phyloP scores from a whole-genome alignment of 192 early-diverging fungal genomes.

The Lobosporangium transversale region DNA sequence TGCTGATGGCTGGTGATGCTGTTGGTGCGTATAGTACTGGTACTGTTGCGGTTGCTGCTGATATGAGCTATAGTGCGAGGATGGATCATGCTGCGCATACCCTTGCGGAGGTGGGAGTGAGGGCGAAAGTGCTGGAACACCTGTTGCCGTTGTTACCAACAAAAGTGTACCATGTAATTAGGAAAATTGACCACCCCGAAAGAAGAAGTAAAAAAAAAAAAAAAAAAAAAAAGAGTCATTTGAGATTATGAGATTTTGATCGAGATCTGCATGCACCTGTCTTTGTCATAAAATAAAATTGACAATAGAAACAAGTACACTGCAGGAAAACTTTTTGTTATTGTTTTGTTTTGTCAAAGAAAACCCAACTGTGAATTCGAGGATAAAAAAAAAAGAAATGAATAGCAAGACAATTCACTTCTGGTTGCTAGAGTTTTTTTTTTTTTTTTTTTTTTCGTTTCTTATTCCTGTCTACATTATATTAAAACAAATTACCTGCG shows the following conservation, averaged over 20 bases:
- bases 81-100: constrained; percentile 35
- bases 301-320: too few relatives aligned
- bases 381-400: too few relatives aligned
- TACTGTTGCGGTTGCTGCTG: constrained; percentile 29
- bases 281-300: too few relatives aligned
- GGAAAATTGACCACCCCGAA: background rate
- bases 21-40: constrained; percentile 19
- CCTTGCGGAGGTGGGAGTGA: constrained; percentile 26
- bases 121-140: constrained; percentile 12
- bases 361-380: too few relatives aligned
- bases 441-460: constrained; percentile 4
- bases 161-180: too few relatives aligned
- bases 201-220: background rate
- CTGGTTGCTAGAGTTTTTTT: background rate
- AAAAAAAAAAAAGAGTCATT: constrained; percentile 1
- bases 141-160: too few relatives aligned
- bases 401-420: background rate
- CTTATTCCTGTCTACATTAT: too few relatives aligned
- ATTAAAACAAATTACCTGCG: background rate
- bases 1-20: constrained; percentile 12
- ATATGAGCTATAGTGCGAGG: constrained; percentile 24
- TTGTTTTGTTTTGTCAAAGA: too few relatives aligned
- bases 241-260: constrained; percentile 18
- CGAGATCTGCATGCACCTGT: constrained; percentile 11
- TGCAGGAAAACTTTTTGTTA: too few relatives aligned